Conservation (phyloP, 495 filamentous ascomycete species). For the Trichoderma orchidacearum region DNA sequence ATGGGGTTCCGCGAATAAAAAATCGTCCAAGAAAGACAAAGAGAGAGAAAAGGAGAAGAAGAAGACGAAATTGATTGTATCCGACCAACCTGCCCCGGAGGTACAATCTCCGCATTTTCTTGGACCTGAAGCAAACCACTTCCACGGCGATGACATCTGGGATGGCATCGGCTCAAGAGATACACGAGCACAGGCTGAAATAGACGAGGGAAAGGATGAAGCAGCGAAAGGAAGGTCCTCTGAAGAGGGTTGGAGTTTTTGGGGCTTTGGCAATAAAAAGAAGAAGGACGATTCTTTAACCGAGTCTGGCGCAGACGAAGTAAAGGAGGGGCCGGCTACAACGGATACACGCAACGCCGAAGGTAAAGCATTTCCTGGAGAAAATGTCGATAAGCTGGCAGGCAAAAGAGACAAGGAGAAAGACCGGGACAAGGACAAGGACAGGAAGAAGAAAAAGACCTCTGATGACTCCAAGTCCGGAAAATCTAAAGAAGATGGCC, state of each 20-base stretch:
- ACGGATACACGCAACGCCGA: neutral
- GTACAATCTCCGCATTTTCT: neutral
- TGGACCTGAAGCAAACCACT: neutral
- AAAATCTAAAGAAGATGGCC: conserved; percentile 10
- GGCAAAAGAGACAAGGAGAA: neutral
- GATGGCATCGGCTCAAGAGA: neutral
- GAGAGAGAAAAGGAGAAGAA: conserved; percentile 19
- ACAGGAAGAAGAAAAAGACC: conserved; percentile 18
- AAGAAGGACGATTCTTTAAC: neutral
- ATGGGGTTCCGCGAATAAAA: conserved; percentile 7
- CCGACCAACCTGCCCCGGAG: neutral
- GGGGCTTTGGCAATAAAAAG: neutral
- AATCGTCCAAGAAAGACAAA: neutral
- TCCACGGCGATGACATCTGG: neutral
- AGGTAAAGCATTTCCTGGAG: neutral
- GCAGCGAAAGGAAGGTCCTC: neutral
- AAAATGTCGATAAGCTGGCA: neutral
- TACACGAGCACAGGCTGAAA: neutral
- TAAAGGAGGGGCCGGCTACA: neutral
- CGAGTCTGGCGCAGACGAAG: neutral
- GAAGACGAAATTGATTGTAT: neutral
- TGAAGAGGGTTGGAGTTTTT: neutral
- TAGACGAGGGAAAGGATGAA: neutral
- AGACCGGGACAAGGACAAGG: conserved; percentile 7
- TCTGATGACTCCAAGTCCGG: neutral